Base-by-base conservation (phyloP, 1,139 yeast species). In the Suhomyces kunorum region DNA sequence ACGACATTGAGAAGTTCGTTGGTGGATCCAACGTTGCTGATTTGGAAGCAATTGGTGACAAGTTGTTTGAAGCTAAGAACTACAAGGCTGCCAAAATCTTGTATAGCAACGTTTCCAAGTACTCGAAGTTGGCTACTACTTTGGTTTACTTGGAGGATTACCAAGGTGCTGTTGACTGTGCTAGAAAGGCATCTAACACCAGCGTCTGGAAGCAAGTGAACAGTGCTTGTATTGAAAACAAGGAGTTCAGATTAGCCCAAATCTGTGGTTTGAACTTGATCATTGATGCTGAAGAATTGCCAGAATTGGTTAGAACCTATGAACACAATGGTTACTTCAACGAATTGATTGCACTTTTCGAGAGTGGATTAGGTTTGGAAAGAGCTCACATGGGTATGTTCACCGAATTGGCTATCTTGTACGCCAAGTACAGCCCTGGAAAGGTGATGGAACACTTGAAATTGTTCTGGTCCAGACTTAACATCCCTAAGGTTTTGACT, bases 311-410 rank as follows among this genome's bases (percentile, higher is more conserved):
- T 39, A 76, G 71, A 47, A 86, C 86, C 54, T 92, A 92, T 61
- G 98, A 92, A 68, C 74, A 78, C 64, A 81, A 85, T 55, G 99
- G 98, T 34, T 88, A 88, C 68, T 89, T 90, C 68, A 86, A 82
- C 50, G 96, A 94, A 70, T 77, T 94, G 49, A 87, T 92, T 51
- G 80, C 96, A 13, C 78, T 92, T 56, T 88, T 92, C 58, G 98
- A 92, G 68, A 94, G 89, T 55, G 98, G 98, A 53, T 78, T 92
- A 46, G 95, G 96, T 37, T 78, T 92, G 55, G 99, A 92, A 73
- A 86, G 98, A 64, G 98, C 99, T 28, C 98, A 94, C 62, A 92
- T 92, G 98, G 98, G 98, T 56, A 92, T 92, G 98, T 92, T 94
- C 63, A 92, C 99, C 8, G 97, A 90, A 65, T 78, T 94, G 58